phyloP scores from a whole-genome alignment of 495 filamentous ascomycete genomes.

The Penicillium odoratum region DNA sequence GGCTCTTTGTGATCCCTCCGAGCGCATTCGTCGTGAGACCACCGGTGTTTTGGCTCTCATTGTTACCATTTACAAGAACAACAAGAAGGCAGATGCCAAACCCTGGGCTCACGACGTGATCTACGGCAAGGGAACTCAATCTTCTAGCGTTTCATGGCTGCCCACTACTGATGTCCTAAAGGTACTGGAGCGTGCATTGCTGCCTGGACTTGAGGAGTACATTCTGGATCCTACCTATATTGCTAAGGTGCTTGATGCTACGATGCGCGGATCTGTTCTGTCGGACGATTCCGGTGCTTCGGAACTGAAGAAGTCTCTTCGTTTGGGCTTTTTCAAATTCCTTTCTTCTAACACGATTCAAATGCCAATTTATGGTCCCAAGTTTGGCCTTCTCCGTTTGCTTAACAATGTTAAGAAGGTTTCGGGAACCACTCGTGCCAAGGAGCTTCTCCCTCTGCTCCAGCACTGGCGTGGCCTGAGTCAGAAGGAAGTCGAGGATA shows the following conservation, averaged over 20 bases:
- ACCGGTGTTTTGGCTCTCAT: slow-evolving; percentile 58
- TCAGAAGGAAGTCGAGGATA: slow-evolving; percentile 38
- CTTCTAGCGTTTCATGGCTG: slow-evolving; percentile 58
- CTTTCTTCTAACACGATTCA: slow-evolving; percentile 69
- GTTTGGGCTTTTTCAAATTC: slow-evolving; percentile 68
- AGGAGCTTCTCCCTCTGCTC: slow-evolving; percentile 68
- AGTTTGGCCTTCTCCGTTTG: slow-evolving; percentile 65
- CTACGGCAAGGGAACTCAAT: slow-evolving; percentile 54
- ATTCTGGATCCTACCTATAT: slow-evolving; percentile 70
- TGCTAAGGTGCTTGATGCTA: slow-evolving; percentile 55
- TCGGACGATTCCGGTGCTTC: slow-evolving; percentile 41
- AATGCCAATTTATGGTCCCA: slow-evolving; percentile 66
- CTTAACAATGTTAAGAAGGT: slow-evolving; percentile 71
- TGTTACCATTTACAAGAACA: slow-evolving; percentile 48
- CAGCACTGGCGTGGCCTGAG: slow-evolving; percentile 60
- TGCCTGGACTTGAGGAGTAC: slow-evolving; percentile 78
- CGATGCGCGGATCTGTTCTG: slow-evolving; percentile 48
- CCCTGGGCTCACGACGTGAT: slow-evolving; percentile 56
- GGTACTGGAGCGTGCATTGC: slow-evolving; percentile 62
- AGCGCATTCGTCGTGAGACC: slow-evolving; percentile 72
- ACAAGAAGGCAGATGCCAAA: slow-evolving; percentile 35
- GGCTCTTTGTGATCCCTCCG: slow-evolving; percentile 71
- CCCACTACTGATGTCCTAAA: slow-evolving; percentile 53
- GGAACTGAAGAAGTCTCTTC: slow-evolving; percentile 64
- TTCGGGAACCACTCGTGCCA: slow-evolving; percentile 62